Conservation (phyloP, 352 stramenopile species). For the Pythium aquatile region DNA sequence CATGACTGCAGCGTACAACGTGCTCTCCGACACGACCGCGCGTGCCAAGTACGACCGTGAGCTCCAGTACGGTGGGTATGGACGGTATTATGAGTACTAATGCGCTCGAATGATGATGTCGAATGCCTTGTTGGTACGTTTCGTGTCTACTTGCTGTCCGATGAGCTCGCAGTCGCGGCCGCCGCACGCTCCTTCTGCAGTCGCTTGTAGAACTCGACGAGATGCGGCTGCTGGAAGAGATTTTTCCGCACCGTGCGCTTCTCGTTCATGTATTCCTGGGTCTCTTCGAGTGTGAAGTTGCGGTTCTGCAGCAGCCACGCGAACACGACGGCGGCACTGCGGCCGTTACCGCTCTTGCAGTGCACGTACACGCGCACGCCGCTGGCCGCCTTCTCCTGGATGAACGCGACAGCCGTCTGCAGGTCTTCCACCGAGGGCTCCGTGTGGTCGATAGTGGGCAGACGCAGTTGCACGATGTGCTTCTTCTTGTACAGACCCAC, state of each 20-base stretch:
- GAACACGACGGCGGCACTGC: conserved; percentile 89
- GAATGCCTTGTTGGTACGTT: background rate
- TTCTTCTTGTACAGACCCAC: conserved; percentile 82
- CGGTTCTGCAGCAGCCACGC: conserved; percentile 87
- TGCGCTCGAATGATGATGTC: background rate
- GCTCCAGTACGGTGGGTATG: conserved; percentile 58
- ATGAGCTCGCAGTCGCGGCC: background rate
- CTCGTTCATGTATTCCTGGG: conserved; percentile 87
- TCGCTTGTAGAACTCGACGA: conserved; percentile 74
- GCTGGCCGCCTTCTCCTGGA: conserved; percentile 78
- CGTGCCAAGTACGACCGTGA: conserved; percentile 76
- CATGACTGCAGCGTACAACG: conserved; percentile 84
- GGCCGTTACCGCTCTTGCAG: conserved; percentile 95
- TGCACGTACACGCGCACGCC: conserved; percentile 95
- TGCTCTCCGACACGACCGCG: conserved; percentile 60
- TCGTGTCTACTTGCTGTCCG: conserved; percentile 7
- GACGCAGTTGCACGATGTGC: conserved; percentile 86
- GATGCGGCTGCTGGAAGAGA: conserved; percentile 88
- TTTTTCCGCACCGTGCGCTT: conserved; percentile 89
- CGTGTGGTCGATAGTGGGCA: conserved; percentile 90
- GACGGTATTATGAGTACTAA: conserved; percentile 44
- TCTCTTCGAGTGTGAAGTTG: conserved; percentile 66
- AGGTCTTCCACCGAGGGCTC: conserved; percentile 75
- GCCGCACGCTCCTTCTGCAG: conserved; percentile 27
- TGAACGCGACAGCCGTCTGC: conserved; percentile 84